phyloP scores from a whole-genome alignment of 805 yeast species.

The Pichia sporocuriosa region DNA sequence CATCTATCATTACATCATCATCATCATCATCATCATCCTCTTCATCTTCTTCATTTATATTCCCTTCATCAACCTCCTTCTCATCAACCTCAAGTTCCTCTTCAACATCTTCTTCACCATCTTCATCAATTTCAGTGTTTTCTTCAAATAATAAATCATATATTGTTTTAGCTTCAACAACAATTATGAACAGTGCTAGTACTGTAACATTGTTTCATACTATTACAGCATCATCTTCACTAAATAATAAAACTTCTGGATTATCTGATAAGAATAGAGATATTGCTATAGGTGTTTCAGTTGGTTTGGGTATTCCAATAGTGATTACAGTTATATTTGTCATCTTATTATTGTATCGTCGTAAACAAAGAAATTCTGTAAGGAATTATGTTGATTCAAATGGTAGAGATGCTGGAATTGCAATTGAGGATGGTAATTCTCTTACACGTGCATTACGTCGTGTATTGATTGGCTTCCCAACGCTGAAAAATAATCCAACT shows the following conservation, averaged over 20 bases:
- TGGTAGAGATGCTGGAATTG: constrained; percentile 28
- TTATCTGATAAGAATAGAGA: constrained; percentile 39
- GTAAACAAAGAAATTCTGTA: constrained; percentile 13
- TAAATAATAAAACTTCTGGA: constrained; percentile 30
- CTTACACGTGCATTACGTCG: constrained; percentile 14
- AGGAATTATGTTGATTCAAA: constrained; percentile 31
- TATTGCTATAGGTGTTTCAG: constrained; percentile 61
- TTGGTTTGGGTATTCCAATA: constrained; percentile 64
- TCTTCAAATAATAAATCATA: constrained; percentile 16
- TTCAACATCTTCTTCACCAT: constrained; percentile 10
- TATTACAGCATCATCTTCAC: constrained; percentile 20
- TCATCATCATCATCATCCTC: constrained; percentile 8
- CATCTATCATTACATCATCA: constrained; percentile 6
- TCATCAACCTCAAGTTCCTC: constrained; percentile 10
- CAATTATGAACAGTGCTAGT: constrained; percentile 19
- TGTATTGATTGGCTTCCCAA: constrained; percentile 17
- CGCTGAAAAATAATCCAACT: constrained; percentile 18
- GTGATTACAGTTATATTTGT: constrained; percentile 28
- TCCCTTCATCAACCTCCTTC: constrained; percentile 1
- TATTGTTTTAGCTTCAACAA: constrained; percentile 15
- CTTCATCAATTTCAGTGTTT: constrained; percentile 8
- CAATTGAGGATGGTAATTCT: constrained; percentile 22
- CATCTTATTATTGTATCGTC: constrained; percentile 15
- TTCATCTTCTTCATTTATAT: background rate
- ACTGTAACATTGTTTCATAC: constrained; percentile 17